Conservation (phyloP, 2,329 filamentous ascomycete genomes). For the Neofusicoccum laricinum region DNA sequence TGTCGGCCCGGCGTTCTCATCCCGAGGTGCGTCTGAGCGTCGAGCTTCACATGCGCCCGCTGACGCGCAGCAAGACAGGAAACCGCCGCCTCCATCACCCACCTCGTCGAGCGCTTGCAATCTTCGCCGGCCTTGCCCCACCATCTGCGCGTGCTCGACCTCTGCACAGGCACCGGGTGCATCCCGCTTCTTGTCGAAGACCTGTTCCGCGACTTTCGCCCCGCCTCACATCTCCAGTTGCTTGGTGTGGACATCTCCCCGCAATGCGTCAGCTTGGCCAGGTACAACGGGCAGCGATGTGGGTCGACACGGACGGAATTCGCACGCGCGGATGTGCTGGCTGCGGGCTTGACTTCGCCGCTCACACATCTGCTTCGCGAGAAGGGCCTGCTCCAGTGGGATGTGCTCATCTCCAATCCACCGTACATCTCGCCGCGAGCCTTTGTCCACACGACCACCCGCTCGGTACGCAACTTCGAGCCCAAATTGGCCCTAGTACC, state of each 20-base stretch:
- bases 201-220: slow-evolving; percentile 46
- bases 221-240: slow-evolving; percentile 45
- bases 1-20: slow-evolving; percentile 80
- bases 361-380: not conserved
- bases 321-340: slow-evolving; percentile 1
- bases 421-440: slow-evolving; percentile 75
- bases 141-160: slow-evolving; percentile 67
- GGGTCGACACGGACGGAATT: slow-evolving; percentile 15
- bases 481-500: slow-evolving; percentile 73
- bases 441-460: slow-evolving; percentile 61
- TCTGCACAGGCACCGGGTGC: slow-evolving; percentile 90
- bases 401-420: slow-evolving; percentile 78
- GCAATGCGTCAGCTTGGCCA: slow-evolving; percentile 63
- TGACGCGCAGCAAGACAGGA: slow-evolving; percentile 37
- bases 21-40: slow-evolving; percentile 57
- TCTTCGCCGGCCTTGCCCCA: slow-evolving; percentile 22
- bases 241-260: slow-evolving; percentile 72
- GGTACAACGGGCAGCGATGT: slow-evolving; percentile 49
- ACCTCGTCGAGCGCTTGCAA: slow-evolving; percentile 29
- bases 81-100: slow-evolving; percentile 39
- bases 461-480: slow-evolving; percentile 79
- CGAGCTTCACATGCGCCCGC: no score
- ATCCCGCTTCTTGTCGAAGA: slow-evolving; percentile 75
- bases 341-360: not conserved
- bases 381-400: not conserved